These are phyloP conservation scores for Entomortierella beljakovae DNA, from an alignment of 192 early-diverging fungal genomes.

Conservation along the genomic window DNA sequence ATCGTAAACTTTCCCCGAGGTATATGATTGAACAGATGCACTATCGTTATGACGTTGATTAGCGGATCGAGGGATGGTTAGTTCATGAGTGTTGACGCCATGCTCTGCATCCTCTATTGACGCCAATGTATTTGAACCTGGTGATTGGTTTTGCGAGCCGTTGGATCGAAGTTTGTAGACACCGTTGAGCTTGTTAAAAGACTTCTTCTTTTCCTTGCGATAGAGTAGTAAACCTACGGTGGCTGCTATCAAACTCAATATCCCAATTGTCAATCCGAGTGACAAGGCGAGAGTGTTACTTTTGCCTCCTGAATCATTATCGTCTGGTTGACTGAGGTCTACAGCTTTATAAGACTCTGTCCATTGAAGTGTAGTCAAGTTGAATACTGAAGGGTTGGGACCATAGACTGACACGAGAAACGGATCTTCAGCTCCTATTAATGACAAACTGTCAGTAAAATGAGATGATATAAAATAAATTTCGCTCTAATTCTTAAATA, in stretches of 20 bases:
- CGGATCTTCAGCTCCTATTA: conserved; percentile 11
- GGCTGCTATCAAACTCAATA: not conserved
- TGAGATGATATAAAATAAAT: not conserved
- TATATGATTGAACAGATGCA: not conserved
- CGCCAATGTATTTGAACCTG: not conserved
- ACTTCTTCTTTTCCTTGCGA: conserved; percentile 17
- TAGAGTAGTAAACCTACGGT: conserved; percentile 8
- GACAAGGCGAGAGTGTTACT: not conserved
- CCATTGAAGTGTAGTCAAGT: conserved; percentile 14
- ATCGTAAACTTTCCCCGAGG: not conserved
- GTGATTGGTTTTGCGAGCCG: not conserved
- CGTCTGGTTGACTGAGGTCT: not conserved
- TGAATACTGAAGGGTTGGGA: conserved; percentile 4
- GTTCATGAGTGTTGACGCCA: not conserved
- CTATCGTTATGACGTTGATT: not conserved
- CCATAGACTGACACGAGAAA: not conserved
- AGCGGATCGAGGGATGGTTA: not conserved
- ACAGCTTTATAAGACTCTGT: conserved; percentile 2
- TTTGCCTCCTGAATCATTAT: not conserved
- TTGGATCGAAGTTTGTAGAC: not conserved
- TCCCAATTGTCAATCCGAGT: conserved; percentile 8
- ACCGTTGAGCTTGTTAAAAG: not conserved
- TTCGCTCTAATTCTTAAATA: not conserved
- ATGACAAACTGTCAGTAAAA: not conserved
- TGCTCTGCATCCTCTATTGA: not conserved